A percentile compares a stretch with the other conserved stretches of the same genome.
phyloP scores from a whole-genome alignment of 768 basidiomycete genomes.

The Leucocoprinus leucothites region DNA sequence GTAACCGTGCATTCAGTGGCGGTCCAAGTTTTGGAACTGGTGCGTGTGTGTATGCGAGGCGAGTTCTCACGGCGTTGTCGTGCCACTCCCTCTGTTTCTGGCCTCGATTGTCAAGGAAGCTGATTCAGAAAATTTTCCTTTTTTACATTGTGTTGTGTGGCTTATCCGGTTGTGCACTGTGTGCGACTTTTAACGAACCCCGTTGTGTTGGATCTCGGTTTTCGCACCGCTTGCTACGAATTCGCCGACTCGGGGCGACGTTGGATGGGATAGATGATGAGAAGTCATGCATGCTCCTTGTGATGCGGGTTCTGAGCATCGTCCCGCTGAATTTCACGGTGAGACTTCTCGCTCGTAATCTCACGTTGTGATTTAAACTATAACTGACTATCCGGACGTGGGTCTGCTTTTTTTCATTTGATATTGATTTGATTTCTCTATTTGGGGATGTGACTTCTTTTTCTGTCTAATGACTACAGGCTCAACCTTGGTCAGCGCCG shows the following conservation, averaged over 20 bases:
- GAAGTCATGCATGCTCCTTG: constrained; percentile 90
- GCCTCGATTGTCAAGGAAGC: constrained; percentile 7
- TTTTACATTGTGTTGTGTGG: neutral
- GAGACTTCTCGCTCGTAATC: constrained; percentile 19
- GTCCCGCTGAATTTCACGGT: constrained; percentile 95
- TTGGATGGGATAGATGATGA: constrained; percentile 68
- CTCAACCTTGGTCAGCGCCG: constrained; percentile 93
- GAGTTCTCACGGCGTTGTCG: constrained; percentile 4
- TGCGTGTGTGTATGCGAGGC: constrained; percentile 34
- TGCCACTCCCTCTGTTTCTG: neutral
- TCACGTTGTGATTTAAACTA: constrained; percentile 2
- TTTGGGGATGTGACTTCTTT: constrained; percentile 9
- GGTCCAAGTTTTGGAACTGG: constrained; percentile 94
- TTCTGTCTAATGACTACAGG: constrained; percentile 36
- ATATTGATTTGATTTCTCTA: constrained; percentile 14
- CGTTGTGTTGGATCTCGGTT: too few species aligned
- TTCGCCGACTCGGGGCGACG: neutral
- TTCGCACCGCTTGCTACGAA: neutral
- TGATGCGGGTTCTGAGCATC: constrained; percentile 96
- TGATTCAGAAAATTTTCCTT: constrained; percentile 9
- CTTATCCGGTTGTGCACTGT: neutral
- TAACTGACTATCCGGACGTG: constrained; percentile 3
- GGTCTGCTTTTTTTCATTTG: neutral
- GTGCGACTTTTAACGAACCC: too few species aligned
- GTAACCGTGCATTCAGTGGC: constrained; percentile 83